These are phyloP conservation scores for Pseudogymnoascus sp. DNA, from an alignment of 2,329 filamentous ascomycete genomes.

Conservation along the genomic window DNA sequence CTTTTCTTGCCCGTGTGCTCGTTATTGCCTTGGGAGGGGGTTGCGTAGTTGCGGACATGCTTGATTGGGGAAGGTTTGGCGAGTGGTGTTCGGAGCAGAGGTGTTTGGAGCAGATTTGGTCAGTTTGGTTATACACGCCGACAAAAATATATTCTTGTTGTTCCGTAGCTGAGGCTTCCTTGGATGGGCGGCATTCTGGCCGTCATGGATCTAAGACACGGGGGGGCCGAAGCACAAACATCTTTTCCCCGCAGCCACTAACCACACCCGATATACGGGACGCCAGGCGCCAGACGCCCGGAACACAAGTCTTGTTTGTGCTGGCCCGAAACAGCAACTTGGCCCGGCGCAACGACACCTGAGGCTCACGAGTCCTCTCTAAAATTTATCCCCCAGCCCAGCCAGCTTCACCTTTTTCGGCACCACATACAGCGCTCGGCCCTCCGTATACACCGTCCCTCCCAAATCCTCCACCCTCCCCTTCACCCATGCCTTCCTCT, in stretches of 20 bases:
- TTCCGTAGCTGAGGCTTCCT: neutral
- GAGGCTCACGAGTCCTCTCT: constrained; percentile 1
- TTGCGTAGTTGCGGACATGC: neutral
- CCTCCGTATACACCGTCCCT: constrained; percentile 51
- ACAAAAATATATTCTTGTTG: neutral
- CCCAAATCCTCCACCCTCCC: constrained; percentile 45
- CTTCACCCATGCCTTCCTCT: constrained; percentile 46
- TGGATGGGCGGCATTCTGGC: neutral
- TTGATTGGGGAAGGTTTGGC: constrained; percentile 8
- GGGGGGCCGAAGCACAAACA: neutral
- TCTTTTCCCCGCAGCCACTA: neutral
- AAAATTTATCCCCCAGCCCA: neutral
- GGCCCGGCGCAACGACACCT: neutral
- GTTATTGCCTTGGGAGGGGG: neutral
- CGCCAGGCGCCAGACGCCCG: neutral
- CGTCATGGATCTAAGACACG: neutral
- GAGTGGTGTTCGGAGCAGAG: neutral
- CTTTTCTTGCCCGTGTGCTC: neutral
- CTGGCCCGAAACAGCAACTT: neutral
- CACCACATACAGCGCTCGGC: constrained; percentile 51
- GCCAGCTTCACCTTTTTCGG: constrained; percentile 34
- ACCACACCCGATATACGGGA: neutral
- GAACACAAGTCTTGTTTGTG: neutral
- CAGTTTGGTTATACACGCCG: neutral
- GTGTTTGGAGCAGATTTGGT: neutral